Percentiles rank a stretch among this genome's conserved stretches.
Evolutionary conservation across 2,329 filamentous ascomycete genomes (phyloP).

Genomic region (Penicillium nordicum): DNA sequence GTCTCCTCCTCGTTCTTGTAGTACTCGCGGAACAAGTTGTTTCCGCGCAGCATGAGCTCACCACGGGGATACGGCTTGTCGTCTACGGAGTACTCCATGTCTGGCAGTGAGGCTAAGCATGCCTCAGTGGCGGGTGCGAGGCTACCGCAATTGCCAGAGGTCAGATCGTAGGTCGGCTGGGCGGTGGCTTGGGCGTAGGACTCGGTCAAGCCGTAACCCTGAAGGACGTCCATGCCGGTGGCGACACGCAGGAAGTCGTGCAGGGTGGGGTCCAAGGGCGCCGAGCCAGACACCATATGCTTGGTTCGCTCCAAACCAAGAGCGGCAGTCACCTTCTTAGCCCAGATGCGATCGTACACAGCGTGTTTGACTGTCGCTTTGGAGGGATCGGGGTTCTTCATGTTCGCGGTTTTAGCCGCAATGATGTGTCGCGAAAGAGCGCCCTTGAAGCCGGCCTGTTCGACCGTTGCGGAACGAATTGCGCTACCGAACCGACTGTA

Average conservation of each 20-base stretch:
- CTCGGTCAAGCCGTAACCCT: conserved; percentile 94
- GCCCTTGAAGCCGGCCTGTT: conserved; percentile 76
- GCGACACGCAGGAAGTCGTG: conserved; percentile 85
- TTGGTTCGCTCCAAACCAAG: conserved; percentile 73
- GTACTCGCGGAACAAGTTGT: conserved; percentile 80
- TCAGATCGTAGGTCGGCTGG: conserved; percentile 69
- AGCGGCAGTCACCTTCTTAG: conserved; percentile 77
- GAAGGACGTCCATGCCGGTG: conserved; percentile 72
- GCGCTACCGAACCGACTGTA: conserved; percentile 87
- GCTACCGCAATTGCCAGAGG: conserved; percentile 75
- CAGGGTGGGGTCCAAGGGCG: conserved; percentile 81
- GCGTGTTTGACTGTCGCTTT: conserved; percentile 63
- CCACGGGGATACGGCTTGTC: conserved; percentile 89
- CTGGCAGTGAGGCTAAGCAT: conserved; percentile 81
- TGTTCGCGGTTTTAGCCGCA: conserved; percentile 71
- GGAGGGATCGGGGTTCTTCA: conserved; percentile 65
- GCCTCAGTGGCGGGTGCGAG: conserved; percentile 66
- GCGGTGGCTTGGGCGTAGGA: conserved; percentile 74
- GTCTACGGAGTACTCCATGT: conserved; percentile 85
- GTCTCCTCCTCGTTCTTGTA: conserved; percentile 90
- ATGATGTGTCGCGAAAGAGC: conserved; percentile 77
- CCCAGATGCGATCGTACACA: conserved; percentile 70
- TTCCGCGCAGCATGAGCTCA: conserved; percentile 79
- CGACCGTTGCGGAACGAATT: conserved; percentile 73
- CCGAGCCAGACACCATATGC: conserved; percentile 81